Conservation (phyloP, 192 early-diverging fungal species). For the Gigaspora rosea region DNA sequence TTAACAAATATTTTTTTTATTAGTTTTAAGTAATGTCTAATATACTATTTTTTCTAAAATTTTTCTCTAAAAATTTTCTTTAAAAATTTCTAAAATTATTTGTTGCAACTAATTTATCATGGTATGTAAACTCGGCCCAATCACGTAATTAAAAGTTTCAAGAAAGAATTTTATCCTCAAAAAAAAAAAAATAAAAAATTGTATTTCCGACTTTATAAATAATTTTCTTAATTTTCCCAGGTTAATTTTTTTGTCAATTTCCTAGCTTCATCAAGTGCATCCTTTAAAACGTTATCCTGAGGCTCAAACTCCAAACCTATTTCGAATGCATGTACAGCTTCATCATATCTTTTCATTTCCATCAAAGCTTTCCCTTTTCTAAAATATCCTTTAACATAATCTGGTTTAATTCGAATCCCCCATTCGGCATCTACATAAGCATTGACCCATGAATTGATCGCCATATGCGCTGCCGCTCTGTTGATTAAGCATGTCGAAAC, state of each 20-base stretch:
- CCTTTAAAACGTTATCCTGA: conserved; percentile 72
- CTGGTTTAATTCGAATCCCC: conserved; percentile 65
- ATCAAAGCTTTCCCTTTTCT: conserved; percentile 83
- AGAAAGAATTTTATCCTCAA: too few species aligned
- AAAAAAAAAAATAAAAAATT: too few species aligned
- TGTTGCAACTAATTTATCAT: too few species aligned
- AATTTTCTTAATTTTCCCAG: background rate
- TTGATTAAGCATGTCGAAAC: conserved; percentile 65
- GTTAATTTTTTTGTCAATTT: background rate
- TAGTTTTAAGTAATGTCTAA: too few species aligned
- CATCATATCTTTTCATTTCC: conserved; percentile 75
- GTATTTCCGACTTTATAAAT: too few species aligned
- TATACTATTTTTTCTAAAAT: too few species aligned
- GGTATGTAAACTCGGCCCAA: too few species aligned
- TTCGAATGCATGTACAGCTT: conserved; percentile 82
- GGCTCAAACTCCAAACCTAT: conserved; percentile 76
- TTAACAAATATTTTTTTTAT: too few species aligned
- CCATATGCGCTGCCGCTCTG: conserved; percentile 66
- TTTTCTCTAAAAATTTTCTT: too few species aligned
- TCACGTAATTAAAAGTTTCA: too few species aligned
- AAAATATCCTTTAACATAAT: conserved; percentile 76
- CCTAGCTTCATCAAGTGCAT: conserved; percentile 69
- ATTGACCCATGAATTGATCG: conserved; percentile 63
- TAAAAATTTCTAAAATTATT: too few species aligned
- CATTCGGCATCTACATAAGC: conserved; percentile 73